phyloP scores from a whole-genome alignment of 352 stramenopile genomes.

The Pythium dissimile region DNA sequence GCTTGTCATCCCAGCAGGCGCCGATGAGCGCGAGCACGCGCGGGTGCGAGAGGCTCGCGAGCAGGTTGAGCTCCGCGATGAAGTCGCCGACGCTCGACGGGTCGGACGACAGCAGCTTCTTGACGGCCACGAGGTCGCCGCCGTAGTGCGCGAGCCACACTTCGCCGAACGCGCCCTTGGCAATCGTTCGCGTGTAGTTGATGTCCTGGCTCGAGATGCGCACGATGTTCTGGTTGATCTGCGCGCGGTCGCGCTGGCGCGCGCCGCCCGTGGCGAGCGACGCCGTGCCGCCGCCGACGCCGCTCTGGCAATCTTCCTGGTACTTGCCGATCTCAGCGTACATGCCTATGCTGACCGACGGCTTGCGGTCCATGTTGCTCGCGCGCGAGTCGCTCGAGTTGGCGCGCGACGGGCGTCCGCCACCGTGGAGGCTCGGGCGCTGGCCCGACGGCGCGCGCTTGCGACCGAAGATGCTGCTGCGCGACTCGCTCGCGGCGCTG shows the following conservation, averaged over 20 bases:
- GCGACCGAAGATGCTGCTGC: slow-evolving; percentile 15
- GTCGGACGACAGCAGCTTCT: slow-evolving; percentile 72
- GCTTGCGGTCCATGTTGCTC: slow-evolving; percentile 4
- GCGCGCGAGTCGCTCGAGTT: slow-evolving; percentile 7
- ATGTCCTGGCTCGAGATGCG: slow-evolving; percentile 65
- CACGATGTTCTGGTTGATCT: slow-evolving; percentile 44
- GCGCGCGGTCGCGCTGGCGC: slow-evolving; percentile 18
- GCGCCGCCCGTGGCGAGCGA: slow-evolving; percentile 5
- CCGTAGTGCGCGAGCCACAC: slow-evolving; percentile 74
- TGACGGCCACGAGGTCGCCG: slow-evolving; percentile 71
- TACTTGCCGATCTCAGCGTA: slow-evolving; percentile 30
- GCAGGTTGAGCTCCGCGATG: slow-evolving; percentile 78
- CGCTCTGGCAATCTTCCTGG: slow-evolving; percentile 20
- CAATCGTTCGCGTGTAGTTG: slow-evolving; percentile 76
- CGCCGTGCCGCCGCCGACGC: slow-evolving; percentile 1
- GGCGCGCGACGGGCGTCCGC: slow-evolving; percentile 4
- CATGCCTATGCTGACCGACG: slow-evolving; percentile 8
- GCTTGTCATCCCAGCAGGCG: slow-evolving; percentile 65
- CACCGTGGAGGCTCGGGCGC: slow-evolving; percentile 2
- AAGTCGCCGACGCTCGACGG: slow-evolving; percentile 59
- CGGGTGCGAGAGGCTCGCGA: slow-evolving; percentile 65
- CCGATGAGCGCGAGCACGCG: slow-evolving; percentile 73
- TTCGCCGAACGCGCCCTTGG: slow-evolving; percentile 76
- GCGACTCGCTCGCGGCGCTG: slow-evolving; percentile 13
- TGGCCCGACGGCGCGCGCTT: slow-evolving; percentile 13